These are phyloP conservation scores for Nemania sp. DNA, from an alignment of 2,329 filamentous ascomycete genomes.

Conservation along the genomic window DNA sequence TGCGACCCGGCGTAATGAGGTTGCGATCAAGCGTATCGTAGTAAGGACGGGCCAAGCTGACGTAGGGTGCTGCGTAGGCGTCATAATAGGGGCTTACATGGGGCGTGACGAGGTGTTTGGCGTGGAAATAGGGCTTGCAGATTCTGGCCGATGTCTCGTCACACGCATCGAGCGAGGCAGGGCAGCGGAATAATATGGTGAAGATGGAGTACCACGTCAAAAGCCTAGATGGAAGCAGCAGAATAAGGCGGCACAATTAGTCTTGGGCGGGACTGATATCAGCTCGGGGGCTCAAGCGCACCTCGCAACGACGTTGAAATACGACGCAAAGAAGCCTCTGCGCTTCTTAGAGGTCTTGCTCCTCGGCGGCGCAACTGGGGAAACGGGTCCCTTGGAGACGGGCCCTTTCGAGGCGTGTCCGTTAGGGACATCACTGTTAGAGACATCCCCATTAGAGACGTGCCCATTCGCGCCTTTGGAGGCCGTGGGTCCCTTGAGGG, in stretches of 20 bases:
- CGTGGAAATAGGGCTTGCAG: conserved; percentile 80
- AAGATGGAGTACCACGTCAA: conserved; percentile 85
- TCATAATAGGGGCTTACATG: conserved; percentile 86
- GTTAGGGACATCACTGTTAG: too few relatives aligned
- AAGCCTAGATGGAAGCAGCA: conserved; percentile 56
- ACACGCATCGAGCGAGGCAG: conserved; percentile 68
- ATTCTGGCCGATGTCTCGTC: conserved; percentile 72
- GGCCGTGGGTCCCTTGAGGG: conserved; percentile 35
- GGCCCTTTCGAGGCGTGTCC: conserved; percentile 39
- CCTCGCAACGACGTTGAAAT: conserved; percentile 60
- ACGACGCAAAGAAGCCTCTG: conserved; percentile 44
- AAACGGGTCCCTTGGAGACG: conserved; percentile 45
- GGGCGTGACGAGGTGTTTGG: conserved; percentile 67
- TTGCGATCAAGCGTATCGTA: conserved; percentile 64
- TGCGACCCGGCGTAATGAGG: conserved; percentile 70
- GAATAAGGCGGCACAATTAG: conserved; percentile 19
- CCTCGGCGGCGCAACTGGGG: conserved; percentile 41
- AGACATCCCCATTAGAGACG: conserved; percentile 35
- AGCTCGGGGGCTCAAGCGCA: conserved; percentile 6
- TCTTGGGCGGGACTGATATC: background rate
- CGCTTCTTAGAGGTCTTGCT: conserved; percentile 32
- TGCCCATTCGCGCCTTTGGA: conserved; percentile 43
- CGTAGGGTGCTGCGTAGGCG: conserved; percentile 80
- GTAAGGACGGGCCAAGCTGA: conserved; percentile 78
- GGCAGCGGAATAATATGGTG: conserved; percentile 82